These are phyloP conservation scores for Pyricularia pennisetigena DNA, from an alignment of 2,329 filamentous ascomycete species.

Conservation along the genomic window DNA sequence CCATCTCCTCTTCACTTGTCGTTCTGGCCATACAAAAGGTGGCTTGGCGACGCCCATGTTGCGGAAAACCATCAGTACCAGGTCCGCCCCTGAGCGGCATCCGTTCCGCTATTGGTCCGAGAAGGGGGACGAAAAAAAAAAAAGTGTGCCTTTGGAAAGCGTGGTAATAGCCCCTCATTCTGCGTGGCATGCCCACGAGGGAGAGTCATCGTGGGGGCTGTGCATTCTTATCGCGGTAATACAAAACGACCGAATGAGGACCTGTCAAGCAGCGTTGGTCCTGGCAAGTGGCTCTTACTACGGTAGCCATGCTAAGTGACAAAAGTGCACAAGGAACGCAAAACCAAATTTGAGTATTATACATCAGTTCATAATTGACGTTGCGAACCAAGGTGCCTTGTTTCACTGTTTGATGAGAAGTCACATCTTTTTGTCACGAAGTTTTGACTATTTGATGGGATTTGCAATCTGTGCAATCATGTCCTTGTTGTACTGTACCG, in stretches of 20 bases:
- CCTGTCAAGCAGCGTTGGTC: neutral
- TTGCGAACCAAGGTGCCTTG: neutral
- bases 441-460: neutral
- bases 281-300: neutral
- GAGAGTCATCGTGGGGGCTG: neutral
- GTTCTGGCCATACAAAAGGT: neutral
- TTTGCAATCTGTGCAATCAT: neutral
- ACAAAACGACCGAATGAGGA: neutral
- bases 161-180: no score
- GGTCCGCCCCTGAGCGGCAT: neutral
- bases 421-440: neutral
- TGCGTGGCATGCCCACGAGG: neutral
- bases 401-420: neutral
- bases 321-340: no score
- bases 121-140: neutral
- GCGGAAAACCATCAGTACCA: neutral
- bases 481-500: neutral
- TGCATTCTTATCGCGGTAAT: neutral
- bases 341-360: neutral
- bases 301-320: neutral
- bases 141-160: neutral
- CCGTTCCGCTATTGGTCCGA: neutral
- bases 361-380: neutral
- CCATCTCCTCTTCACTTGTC: neutral
- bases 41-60: conserved; percentile 5